phyloP scores from a whole-genome alignment of 441 rosid species.

The Adansonia rubrostipa region DNA sequence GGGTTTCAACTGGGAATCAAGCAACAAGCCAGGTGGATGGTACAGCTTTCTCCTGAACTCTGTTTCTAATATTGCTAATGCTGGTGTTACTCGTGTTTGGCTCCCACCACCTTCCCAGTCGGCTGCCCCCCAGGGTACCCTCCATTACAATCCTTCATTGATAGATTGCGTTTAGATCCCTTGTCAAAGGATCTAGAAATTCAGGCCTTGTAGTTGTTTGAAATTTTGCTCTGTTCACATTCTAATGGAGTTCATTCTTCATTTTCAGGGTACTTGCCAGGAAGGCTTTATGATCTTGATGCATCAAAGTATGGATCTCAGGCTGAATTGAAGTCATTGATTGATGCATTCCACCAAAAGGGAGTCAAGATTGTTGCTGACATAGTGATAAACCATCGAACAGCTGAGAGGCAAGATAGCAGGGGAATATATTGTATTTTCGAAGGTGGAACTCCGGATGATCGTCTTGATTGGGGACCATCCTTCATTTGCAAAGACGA shows the following conservation, averaged over 20 bases:
- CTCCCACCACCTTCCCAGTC: conserved; percentile 73
- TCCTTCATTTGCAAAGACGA: conserved; percentile 58
- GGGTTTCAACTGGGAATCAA: conserved; percentile 56
- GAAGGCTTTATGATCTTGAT: conserved; percentile 75
- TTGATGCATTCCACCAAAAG: conserved; percentile 49
- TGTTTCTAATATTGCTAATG: conserved; percentile 49
- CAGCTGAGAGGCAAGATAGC: conserved; percentile 72
- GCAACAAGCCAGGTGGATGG: conserved; percentile 58
- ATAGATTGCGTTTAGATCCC: background rate
- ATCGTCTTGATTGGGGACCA: conserved; percentile 83
- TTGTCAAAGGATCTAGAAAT: conserved; percentile 36
- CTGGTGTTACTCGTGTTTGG: conserved; percentile 70
- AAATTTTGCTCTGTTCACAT: too few relatives aligned
- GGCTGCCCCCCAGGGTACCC: conserved; percentile 44
- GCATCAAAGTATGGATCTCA: conserved; percentile 76
- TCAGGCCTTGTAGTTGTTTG: too few relatives aligned
- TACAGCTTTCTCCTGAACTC: conserved; percentile 52
- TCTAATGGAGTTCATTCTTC: too few relatives aligned
- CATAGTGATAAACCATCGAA: conserved; percentile 82
- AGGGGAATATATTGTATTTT: conserved; percentile 70
- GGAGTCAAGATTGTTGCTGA: conserved; percentile 77
- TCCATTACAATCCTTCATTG: background rate
- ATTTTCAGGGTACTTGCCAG: conserved; percentile 86
- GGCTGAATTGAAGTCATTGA: conserved; percentile 55
- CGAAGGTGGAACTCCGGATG: conserved; percentile 82